Conservation (phyloP, 345 rosid species). For the Syzygium jambos region DNA sequence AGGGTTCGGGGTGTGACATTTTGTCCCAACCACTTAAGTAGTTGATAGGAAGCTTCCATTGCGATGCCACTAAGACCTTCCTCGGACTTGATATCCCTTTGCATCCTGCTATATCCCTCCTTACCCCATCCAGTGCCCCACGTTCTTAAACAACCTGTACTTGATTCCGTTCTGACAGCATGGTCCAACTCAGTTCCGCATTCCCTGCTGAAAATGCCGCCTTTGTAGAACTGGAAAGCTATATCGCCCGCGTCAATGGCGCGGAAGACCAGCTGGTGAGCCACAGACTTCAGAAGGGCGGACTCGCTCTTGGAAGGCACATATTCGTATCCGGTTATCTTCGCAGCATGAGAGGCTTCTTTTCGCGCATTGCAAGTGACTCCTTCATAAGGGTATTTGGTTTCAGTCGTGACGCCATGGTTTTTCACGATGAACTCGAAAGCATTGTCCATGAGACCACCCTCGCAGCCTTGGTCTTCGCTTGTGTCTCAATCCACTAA, state of each 20-base stretch:
- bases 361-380: too few relatives aligned
- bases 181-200: not conserved
- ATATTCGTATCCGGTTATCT: not conserved
- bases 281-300: not conserved
- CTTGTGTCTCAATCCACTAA: not conserved
- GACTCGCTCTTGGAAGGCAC: not conserved
- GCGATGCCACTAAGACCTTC: not conserved
- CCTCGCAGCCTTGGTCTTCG: not conserved
- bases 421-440: not conserved
- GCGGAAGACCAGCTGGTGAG: not conserved
- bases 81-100: not conserved
- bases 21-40: not conserved
- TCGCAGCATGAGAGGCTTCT: not conserved
- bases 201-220: not conserved
- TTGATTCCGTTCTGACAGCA: not conserved
- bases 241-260: not conserved
- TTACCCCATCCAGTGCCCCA: not conserved
- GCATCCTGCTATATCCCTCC: not conserved
- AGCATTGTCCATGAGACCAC: conserved; percentile 5
- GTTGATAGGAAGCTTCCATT: not conserved
- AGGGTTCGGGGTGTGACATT: too few relatives aligned
- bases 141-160: not conserved
- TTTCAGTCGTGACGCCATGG: not conserved
- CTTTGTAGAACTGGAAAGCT: not conserved
- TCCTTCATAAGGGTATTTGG: too few relatives aligned